Evolutionary conservation across 768 basidiomycete genomes (phyloP).

Genomic region (Albatrellus ellisii): DNA sequence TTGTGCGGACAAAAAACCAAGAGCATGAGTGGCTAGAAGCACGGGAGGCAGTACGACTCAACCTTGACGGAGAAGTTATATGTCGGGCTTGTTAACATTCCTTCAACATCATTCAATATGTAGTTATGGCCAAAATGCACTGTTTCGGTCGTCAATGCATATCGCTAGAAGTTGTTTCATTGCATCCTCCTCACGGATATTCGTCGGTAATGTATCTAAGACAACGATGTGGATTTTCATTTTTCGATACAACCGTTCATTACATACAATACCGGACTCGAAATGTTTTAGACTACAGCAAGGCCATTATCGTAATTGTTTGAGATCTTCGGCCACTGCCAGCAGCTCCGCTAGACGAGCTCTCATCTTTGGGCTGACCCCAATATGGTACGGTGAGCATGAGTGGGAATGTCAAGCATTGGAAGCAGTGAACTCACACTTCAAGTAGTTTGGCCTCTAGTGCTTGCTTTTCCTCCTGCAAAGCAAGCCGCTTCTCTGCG

Average conservation of each 20-base stretch:
- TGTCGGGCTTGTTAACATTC: conserved; percentile 42
- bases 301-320: background rate
- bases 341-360: conserved; percentile 58
- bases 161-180: background rate
- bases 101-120: background rate
- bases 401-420: background rate
- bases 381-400: conserved; percentile 5
- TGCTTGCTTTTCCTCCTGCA: conserved; percentile 91
- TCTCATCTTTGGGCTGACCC: conserved; percentile 74
- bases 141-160: background rate
- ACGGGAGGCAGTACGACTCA: conserved; percentile 74
- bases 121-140: background rate
- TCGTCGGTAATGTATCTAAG: too few relatives aligned
- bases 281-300: too few relatives aligned
- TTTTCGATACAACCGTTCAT: background rate
- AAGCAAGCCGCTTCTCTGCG: conserved; percentile 75
- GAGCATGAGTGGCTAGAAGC: conserved; percentile 86
- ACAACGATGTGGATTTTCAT: too few relatives aligned
- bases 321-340: conserved; percentile 17
- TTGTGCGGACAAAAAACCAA: conserved; percentile 59
- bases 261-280: too few relatives aligned
- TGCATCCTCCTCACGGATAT: background rate
- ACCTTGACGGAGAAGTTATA: conserved; percentile 74
- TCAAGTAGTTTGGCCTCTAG: conserved; percentile 78
- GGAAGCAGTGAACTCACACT: conserved; percentile 41